These are phyloP conservation scores for Talaromyces marneffei DNA, from an alignment of 2,329 filamentous ascomycete species.

Conservation along the genomic window DNA sequence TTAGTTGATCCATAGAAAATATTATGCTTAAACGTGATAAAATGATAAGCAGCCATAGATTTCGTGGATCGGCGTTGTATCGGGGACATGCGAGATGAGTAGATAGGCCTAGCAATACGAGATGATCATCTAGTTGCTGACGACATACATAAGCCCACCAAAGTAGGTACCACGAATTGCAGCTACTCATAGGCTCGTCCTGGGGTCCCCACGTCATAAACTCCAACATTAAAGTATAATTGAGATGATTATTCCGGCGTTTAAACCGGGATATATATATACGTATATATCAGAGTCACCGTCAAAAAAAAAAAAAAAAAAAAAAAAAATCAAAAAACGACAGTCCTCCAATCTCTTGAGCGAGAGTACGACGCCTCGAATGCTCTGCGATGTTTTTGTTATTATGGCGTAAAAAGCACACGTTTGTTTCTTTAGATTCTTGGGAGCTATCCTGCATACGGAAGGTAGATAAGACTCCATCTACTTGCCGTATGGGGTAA, in stretches of 20 bases:
- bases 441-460: neutral
- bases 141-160: neutral
- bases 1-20: neutral
- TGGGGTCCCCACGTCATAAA: no score
- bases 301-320: neutral
- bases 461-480: neutral
- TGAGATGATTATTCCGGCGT: neutral
- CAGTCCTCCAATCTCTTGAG: neutral
- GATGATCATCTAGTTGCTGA: neutral
- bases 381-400: neutral
- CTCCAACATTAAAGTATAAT: neutral
- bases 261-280: neutral
- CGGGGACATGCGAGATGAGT: neutral
- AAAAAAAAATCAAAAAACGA: neutral
- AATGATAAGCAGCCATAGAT: neutral
- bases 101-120: neutral
- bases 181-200: neutral
- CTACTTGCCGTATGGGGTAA: neutral
- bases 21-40: neutral
- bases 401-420: neutral
- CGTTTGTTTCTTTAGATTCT: neutral
- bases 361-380: neutral
- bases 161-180: no score
- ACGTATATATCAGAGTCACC: neutral
- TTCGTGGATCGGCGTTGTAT: neutral